Evolutionary conservation across 208 protist species (phyloP).

Genomic region (Wallacemonas rigidus): DNA sequence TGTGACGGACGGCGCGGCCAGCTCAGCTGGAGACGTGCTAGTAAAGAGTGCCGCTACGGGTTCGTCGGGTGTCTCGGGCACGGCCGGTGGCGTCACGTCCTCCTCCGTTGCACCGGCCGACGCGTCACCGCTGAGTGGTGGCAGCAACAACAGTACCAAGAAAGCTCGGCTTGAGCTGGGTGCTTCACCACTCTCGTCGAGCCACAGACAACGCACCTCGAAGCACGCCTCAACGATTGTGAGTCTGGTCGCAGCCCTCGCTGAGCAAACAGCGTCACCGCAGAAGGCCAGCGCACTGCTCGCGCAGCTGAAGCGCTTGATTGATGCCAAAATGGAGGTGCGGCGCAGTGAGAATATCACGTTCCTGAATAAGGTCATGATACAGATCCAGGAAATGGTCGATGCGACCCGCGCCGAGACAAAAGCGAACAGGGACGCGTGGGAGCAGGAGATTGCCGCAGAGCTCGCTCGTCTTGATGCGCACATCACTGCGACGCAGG

Average conservation of each 20-base stretch:
- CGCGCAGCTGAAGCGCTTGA: slow-evolving; percentile 59
- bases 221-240: slow-evolving; percentile 26
- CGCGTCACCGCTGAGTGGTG: neutral
- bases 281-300: slow-evolving; percentile 50
- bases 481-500: slow-evolving; percentile 48
- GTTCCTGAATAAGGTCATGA: slow-evolving; percentile 56
- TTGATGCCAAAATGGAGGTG: slow-evolving; percentile 58
- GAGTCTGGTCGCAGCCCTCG: slow-evolving; percentile 44
- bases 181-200: slow-evolving; percentile 5
- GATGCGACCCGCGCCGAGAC: slow-evolving; percentile 53
- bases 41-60: neutral
- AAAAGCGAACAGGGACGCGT: slow-evolving; percentile 33
- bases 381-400: slow-evolving; percentile 65
- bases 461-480: slow-evolving; percentile 54
- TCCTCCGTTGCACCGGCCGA: neutral
- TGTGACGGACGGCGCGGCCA: neutral
- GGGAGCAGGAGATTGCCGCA: slow-evolving; percentile 38
- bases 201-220: slow-evolving; percentile 17
- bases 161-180: slow-evolving; percentile 33
- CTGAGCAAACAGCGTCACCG: slow-evolving; percentile 24
- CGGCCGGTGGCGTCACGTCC: slow-evolving; percentile 11
- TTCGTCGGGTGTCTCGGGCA: neutral
- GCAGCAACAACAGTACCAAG: slow-evolving; percentile 26
- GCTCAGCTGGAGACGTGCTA: neutral
- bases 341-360: slow-evolving; percentile 37